A percentile compares a stretch with the other conserved stretches of the same genome.
Conservation (phyloP, 2,329 filamentous ascomycete species). For the Sclerotinia sclerotiorum region DNA sequence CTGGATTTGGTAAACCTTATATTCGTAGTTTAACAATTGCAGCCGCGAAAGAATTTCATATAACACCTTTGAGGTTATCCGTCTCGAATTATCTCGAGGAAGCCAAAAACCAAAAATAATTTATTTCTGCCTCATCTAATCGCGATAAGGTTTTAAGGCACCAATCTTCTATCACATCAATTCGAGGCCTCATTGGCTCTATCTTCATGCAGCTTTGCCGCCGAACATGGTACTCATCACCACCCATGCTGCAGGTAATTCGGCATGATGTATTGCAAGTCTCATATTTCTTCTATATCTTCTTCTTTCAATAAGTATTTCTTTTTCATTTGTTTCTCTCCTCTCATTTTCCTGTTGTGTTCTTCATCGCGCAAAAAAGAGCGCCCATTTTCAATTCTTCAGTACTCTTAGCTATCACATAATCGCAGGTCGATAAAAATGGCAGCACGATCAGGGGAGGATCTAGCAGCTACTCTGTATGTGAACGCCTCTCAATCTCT, state of each 20-base stretch:
- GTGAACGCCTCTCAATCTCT: slow-evolving; percentile 39
- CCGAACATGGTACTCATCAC: slow-evolving; percentile 13
- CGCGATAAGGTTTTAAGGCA: slow-evolving; percentile 21
- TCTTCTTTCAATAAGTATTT: not conserved
- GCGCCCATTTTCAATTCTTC: not conserved
- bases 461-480: slow-evolving; percentile 53
- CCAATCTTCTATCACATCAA: slow-evolving; percentile 1
- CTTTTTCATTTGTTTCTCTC: not conserved
- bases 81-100: not conserved
- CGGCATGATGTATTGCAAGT: slow-evolving; percentile 9
- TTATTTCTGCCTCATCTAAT: slow-evolving; percentile 24
- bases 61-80: not conserved
- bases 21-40: not conserved
- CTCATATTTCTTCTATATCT: not conserved
- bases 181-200: slow-evolving; percentile 14
- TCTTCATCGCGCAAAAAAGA: slow-evolving; percentile 14
- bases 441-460: slow-evolving; percentile 51
- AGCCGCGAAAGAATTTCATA: not conserved
- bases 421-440: slow-evolving; percentile 40
- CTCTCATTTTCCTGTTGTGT: not conserved
- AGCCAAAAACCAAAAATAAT: slow-evolving; percentile 20
- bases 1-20: not conserved
- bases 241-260: slow-evolving; percentile 21
- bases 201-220: slow-evolving; percentile 22
- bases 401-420: slow-evolving; percentile 7